These are phyloP conservation scores for Mycena kentingensis DNA, from an alignment of 768 basidiomycete genomes.

Conservation along the genomic window DNA sequence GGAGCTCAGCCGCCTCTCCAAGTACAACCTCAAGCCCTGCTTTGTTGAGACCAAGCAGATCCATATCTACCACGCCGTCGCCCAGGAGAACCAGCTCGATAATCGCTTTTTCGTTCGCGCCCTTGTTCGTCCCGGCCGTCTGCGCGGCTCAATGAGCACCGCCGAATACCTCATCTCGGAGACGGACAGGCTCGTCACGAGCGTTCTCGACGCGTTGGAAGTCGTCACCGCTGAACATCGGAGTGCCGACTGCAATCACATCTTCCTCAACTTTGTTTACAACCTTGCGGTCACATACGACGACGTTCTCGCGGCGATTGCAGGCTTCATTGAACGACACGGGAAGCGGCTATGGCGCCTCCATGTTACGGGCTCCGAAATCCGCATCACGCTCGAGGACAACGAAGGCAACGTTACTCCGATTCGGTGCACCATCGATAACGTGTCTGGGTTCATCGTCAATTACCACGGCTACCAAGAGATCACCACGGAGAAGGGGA, in stretches of 20 bases:
- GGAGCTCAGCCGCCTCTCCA: conserved; percentile 92
- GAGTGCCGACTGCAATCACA: conserved; percentile 96
- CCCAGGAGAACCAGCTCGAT: conserved; percentile 96
- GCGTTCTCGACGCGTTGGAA: conserved; percentile 91
- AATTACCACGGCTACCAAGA: conserved; percentile 99
- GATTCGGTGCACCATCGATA: conserved; percentile 97
- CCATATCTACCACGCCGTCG: conserved; percentile 95
- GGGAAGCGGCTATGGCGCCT: conserved; percentile 98
- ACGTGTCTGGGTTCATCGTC: conserved; percentile 98
- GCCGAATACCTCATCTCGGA: conserved; percentile 99
- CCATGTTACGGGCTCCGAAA: conserved; percentile 97
- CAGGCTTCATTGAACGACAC: conserved; percentile 99
- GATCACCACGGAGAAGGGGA: conserved; percentile 93
- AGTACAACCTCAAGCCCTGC: conserved; percentile 95
- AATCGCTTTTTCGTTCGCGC: conserved; percentile 98
- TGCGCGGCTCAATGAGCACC: conserved; percentile 88
- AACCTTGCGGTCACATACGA: conserved; percentile 94
- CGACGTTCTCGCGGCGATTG: conserved; percentile 93
- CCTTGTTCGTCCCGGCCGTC: conserved; percentile 91
- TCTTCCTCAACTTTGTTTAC: conserved; percentile 99
- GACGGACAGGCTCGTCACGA: conserved; percentile 94
- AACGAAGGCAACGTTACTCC: conserved; percentile 93
- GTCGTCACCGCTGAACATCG: conserved; percentile 88
- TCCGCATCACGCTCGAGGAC: conserved; percentile 93
- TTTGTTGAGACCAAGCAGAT: conserved; percentile 97